Evolutionary conservation across 257 asterid genomes (phyloP).

Genomic region (Gynochthodes officinalis): DNA sequence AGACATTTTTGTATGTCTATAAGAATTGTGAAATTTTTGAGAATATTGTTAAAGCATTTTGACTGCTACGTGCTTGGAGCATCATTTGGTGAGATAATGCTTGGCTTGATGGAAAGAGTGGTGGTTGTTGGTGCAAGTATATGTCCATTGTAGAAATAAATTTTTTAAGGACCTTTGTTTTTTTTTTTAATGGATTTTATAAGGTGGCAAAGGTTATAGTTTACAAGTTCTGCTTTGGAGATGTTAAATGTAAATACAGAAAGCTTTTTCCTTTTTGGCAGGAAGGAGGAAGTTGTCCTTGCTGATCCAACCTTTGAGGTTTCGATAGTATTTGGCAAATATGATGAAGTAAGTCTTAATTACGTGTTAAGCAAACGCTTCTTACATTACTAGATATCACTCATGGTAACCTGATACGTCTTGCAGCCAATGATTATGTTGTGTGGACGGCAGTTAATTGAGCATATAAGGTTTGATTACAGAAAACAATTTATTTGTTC

Average conservation of each 20-base stretch:
- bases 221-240: neutral
- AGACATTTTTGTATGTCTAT: neutral
- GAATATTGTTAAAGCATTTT: neutral
- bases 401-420: conserved; percentile 20
- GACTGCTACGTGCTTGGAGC: neutral
- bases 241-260: neutral
- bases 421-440: conserved; percentile 84
- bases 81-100: neutral
- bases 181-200: neutral
- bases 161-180: neutral
- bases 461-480: conserved; percentile 63
- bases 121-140: too few relatives aligned
- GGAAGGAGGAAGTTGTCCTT: conserved; percentile 87
- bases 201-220: neutral
- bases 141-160: neutral
- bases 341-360: conserved; percentile 61
- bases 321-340: conserved; percentile 70
- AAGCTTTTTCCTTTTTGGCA: conserved; percentile 27
- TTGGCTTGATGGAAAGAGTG: neutral
- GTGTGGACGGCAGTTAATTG: conserved; percentile 85
- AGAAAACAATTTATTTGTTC: conserved; percentile 2
- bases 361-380: neutral
- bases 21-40: neutral
- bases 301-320: conserved; percentile 70
- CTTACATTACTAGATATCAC: neutral